Evolutionary conservation across 208 protist species (phyloP), one percentile per base, ranked within the genome.

Genomic region (Leishmania mexicana): DNA sequence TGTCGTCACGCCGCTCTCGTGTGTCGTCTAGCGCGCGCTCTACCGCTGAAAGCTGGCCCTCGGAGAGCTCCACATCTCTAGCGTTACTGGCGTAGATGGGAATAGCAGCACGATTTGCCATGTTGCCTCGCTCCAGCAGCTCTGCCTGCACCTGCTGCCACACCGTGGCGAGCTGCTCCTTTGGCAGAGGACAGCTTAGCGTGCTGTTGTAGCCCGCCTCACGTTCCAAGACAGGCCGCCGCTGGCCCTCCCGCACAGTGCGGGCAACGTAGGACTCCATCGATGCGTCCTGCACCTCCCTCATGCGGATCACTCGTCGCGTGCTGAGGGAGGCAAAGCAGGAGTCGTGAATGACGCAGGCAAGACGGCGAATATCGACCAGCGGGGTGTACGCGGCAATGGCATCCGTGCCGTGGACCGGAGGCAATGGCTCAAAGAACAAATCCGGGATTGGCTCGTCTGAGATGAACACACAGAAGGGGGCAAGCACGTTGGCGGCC

Each of bases 51-150:
- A 94, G 82, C 58, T 95, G 85, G 57, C 78, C 86, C 65, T 79
- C 74, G 1, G 83, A 89, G 5, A 95, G 83, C 35, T 85, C 76
- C 31, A 84, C 58, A 31, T 90, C 84, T 21, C 72, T 65, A 31
- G 88, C 85, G 70, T 88, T 91, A 75, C 62, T 86, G 49, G 76
- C 80, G 85, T 95, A 90, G 47, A 95, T 81, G 45, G 92, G 92
- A 71, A 95, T 93, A 40, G 90, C 92, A 17, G 88, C 86, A 0
- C 83, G 77, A 45, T 87, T 84, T 31, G 79, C 51, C 80, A 88
- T 77, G 86, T 85, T 83, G 78, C 86, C 73, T 4, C 79, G 67
- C 78, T 75, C 80, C 35, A 80, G 67, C 57, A 89, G 79, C 81
- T 85, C 80, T 54, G 68, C 53, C 72, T 90, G 87, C 75, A 89